Conservation (phyloP, 2,329 filamentous ascomycete species). For the Coniochaeta sp. region DNA sequence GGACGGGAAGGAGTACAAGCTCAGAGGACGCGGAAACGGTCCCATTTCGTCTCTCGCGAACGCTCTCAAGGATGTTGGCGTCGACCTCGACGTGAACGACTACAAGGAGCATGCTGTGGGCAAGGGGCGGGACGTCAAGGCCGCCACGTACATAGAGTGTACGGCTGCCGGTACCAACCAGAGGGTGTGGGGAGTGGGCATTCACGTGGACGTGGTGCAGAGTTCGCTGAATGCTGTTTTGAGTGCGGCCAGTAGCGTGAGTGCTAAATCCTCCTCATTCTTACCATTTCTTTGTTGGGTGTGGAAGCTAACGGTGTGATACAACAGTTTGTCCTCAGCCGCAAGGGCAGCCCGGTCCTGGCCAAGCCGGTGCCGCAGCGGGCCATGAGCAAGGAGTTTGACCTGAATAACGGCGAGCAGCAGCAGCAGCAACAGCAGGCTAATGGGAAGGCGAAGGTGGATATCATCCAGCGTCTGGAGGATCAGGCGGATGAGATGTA, state of each 20-base stretch:
- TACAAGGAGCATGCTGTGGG: constrained; percentile 97
- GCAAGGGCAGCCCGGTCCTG: constrained; percentile 61
- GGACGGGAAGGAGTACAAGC: constrained; percentile 70
- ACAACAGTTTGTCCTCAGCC: constrained; percentile 62
- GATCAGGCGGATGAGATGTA: constrained; percentile 21
- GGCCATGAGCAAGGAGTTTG: constrained; percentile 29
- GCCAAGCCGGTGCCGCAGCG: constrained; percentile 52
- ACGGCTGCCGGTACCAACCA: constrained; percentile 59
- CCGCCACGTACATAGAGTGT: constrained; percentile 94
- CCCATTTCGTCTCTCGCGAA: constrained; percentile 84
- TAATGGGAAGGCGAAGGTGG: neutral
- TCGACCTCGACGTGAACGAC: constrained; percentile 84
- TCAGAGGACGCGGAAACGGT: constrained; percentile 79
- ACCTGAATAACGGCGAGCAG: constrained; percentile 17
- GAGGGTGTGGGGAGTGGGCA: constrained; percentile 83
- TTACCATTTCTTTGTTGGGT: too few relatives aligned
- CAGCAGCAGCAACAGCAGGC: constrained; percentile 15
- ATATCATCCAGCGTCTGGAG: constrained; percentile 28
- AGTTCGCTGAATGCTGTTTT: constrained; percentile 81
- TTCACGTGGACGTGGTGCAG: constrained; percentile 89
- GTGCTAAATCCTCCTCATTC: constrained; percentile 24
- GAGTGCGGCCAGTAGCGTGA: constrained; percentile 78
- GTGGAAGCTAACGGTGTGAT: neutral
- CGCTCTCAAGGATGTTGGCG: constrained; percentile 69
- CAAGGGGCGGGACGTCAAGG: constrained; percentile 73